These are phyloP conservation scores for Suillus variegatus DNA, from an alignment of 768 basidiomycete species.

Conservation along the genomic window DNA sequence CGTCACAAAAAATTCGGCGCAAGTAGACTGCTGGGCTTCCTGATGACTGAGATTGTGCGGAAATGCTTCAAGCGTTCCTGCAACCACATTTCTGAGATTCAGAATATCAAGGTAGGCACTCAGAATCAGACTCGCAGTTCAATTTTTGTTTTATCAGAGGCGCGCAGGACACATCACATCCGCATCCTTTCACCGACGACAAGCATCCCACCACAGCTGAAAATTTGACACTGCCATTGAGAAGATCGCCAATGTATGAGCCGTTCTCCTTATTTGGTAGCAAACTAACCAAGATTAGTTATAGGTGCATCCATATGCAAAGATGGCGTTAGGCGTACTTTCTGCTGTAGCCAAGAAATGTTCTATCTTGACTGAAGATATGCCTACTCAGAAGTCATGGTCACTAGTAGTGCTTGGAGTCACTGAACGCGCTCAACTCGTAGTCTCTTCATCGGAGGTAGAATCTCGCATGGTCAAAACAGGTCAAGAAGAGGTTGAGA, in stretches of 20 bases:
- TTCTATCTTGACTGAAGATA: no score
- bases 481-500: no score
- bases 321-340: constrained; percentile 10
- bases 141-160: no score
- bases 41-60: background rate
- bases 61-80: background rate
- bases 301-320: constrained; percentile 9
- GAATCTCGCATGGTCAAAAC: no score
- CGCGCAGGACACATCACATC: no score
- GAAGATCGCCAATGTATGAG: background rate
- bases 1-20: background rate
- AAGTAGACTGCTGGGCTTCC: background rate
- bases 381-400: no score
- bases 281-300: background rate
- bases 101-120: background rate
- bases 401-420: no score
- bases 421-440: no score
- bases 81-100: background rate
- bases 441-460: no score
- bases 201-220: no score
- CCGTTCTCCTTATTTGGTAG: background rate
- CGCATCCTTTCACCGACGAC: no score
- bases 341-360: background rate
- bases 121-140: background rate
- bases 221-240: background rate